These are phyloP conservation scores for Alternaria hordeiaustralica DNA, from an alignment of 2,329 filamentous ascomycete species.

Conservation along the genomic window DNA sequence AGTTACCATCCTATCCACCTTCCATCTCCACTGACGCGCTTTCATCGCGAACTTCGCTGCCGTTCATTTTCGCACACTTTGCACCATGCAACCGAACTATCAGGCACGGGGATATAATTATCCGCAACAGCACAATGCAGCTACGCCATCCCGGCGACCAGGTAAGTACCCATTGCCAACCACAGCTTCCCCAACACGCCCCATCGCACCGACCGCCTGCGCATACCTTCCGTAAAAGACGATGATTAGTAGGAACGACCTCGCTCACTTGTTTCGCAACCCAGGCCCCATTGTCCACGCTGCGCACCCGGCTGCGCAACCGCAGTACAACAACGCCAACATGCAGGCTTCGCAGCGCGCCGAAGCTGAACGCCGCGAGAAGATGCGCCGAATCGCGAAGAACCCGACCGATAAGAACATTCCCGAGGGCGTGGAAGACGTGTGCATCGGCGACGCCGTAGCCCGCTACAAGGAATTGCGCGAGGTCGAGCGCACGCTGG, in stretches of 20 bases:
- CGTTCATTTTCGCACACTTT: conserved; percentile 27
- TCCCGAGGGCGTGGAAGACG: conserved; percentile 82
- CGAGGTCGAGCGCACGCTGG: conserved; percentile 85
- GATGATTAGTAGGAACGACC: conserved; percentile 58
- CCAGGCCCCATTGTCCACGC: conserved; percentile 53
- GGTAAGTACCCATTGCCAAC: conserved; percentile 44
- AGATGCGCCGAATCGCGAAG: conserved; percentile 79
- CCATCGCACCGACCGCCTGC: conserved; percentile 21
- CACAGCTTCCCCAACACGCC: conserved; percentile 10
- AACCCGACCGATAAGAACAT: conserved; percentile 96
- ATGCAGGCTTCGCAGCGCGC: conserved; percentile 55
- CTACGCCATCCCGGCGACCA: conserved; percentile 50
- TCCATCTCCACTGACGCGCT: conserved; percentile 26
- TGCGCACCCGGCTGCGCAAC: conserved; percentile 59
- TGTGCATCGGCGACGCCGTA: conserved; percentile 81
- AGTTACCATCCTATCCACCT: conserved; percentile 25
- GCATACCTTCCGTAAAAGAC: conserved; percentile 10
- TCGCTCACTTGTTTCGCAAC: conserved; percentile 54
- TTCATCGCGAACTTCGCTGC: conserved; percentile 39
- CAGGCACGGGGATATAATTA: conserved; percentile 51
- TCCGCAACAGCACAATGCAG: conserved; percentile 44
- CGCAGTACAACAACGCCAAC: conserved; percentile 48
- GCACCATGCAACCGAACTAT: conserved; percentile 54
- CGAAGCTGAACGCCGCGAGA: conserved; percentile 63
- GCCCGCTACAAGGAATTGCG: conserved; percentile 82